phyloP scores from a whole-genome alignment of 2,329 filamentous ascomycete species.

The Aspergillus candidus region DNA sequence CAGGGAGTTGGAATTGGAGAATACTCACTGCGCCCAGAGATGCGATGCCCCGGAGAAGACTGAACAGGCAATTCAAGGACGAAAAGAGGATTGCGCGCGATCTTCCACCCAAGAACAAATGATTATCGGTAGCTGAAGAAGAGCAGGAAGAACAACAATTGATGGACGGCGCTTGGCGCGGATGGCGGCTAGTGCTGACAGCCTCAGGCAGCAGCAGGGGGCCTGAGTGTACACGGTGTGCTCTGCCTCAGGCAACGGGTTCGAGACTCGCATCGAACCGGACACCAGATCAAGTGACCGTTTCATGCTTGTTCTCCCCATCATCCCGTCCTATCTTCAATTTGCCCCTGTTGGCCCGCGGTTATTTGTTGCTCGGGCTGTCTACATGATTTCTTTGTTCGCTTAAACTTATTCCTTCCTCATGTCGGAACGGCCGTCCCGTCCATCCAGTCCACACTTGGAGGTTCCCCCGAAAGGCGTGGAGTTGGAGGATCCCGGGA shows the following conservation, averaged over 20 bases:
- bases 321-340: conserved; percentile 9
- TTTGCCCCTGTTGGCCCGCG: background rate
- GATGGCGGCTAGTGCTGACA: conserved; percentile 7
- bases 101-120: conserved; percentile 3
- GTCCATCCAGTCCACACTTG: conserved; percentile 39
- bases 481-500: conserved; percentile 52
- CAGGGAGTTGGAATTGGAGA: background rate
- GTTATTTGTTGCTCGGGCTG: too few relatives aligned
- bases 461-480: conserved; percentile 51
- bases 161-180: conserved; percentile 14
- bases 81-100: conserved; percentile 5
- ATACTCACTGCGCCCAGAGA: conserved; percentile 21
- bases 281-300: conserved; percentile 17
- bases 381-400: conserved; percentile 17
- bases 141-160: background rate
- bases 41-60: conserved; percentile 1
- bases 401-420: conserved; percentile 13
- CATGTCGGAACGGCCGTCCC: conserved; percentile 35
- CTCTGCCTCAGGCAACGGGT: conserved; percentile 20
- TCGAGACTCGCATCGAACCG: conserved; percentile 30
- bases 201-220: conserved; percentile 11
- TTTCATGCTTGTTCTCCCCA: conserved; percentile 12
- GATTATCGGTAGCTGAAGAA: background rate
- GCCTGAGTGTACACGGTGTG: conserved; percentile 7
- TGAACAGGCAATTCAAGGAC: conserved; percentile 2